These are phyloP conservation scores for Diversispora eburnea DNA, from an alignment of 192 early-diverging fungal species.

Conservation along the genomic window DNA sequence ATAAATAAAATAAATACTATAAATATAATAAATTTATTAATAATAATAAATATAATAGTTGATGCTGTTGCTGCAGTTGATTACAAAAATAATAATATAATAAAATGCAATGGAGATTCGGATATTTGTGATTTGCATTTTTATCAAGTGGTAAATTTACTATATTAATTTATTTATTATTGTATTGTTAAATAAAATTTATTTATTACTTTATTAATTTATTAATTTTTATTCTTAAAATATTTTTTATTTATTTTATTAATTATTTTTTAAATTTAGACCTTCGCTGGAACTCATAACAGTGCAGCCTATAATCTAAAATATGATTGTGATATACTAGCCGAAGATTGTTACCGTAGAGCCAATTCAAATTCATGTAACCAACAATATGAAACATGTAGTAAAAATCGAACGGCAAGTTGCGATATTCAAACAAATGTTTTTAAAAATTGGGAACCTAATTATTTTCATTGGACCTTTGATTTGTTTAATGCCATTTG, in stretches of 20 bases:
- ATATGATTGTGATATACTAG: slow-evolving; percentile 36
- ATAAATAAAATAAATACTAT: too few species aligned
- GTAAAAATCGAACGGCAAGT: slow-evolving; percentile 23
- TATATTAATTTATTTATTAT: neutral
- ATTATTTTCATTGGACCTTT: slow-evolving; percentile 38
- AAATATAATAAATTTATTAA: too few species aligned
- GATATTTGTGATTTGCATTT: slow-evolving; percentile 41
- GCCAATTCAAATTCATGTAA: slow-evolving; percentile 31
- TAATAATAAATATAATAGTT: too few species aligned
- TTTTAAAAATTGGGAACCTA: slow-evolving; percentile 29
- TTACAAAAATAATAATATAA: too few species aligned
- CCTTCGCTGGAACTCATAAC: slow-evolving; percentile 42
- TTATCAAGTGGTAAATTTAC: slow-evolving; percentile 40
- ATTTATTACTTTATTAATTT: neutral
- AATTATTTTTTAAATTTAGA: slow-evolving; percentile 27
- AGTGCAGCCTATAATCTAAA: slow-evolving; percentile 36
- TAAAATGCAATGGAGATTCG: slow-evolving; percentile 34
- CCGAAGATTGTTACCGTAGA: slow-evolving; percentile 25
- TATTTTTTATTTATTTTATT: neutral
- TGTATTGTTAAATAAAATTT: too few species aligned
- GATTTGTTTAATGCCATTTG: slow-evolving; percentile 32
- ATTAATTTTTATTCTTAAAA: neutral
- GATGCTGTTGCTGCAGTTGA: too few species aligned
- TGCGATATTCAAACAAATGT: slow-evolving; percentile 34
- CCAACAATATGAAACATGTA: slow-evolving; percentile 34